Evolutionary conservation across 2,329 filamentous ascomycete species (phyloP), one percentile per base, ranked within the genome.

Genomic region (Laburnicola sp.): DNA sequence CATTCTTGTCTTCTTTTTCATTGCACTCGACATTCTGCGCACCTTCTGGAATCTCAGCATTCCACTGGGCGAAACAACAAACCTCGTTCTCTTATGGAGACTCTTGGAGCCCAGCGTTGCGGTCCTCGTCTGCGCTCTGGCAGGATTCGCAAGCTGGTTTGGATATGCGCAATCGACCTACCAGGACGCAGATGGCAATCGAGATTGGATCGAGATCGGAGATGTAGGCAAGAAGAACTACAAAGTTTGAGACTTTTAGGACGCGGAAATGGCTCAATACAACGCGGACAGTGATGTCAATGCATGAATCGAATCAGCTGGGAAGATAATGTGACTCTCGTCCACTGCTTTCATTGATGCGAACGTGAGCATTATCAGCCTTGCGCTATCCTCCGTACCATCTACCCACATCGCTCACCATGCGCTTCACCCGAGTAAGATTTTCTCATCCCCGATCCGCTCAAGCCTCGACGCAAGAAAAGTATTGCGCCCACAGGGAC

Each of bases 401-500:
- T 16, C 16, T 16, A 16, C 16, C 16, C 16, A 16, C 16, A 16
- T 16, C 16, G 16, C 16, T 16, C 16, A 16, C 16, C 16, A 16
- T 16, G 16, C 16, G 16, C 16, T 16, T 16, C 16, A 16, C 16
- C 32, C n/a, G 16, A 10, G 11, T 32, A 22, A 26, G 9, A n/a
- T n/a, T 6, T 10, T 38, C 21, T 38, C 21, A 21, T 23, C 23
- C 9, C 4, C 8, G 6, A 3, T 26, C 28, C 9, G 2, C 21
- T 37, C 50, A 54, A n/a, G 51, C 56, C 28, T 41, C 36, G 8
- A 62, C 51, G 38, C 59, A 62, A n/a, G 47, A 53, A 48, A 56
- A 60, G 40, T 57, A 62, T 16, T 45, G 35, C 10, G 59, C 59
- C 57, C 57, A 62, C n/a, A 45, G 40, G 9, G 47, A 37, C 50